Conservation (phyloP, 2,329 filamentous ascomycete genomes). For the Pseudogymnoascus sp. region DNA sequence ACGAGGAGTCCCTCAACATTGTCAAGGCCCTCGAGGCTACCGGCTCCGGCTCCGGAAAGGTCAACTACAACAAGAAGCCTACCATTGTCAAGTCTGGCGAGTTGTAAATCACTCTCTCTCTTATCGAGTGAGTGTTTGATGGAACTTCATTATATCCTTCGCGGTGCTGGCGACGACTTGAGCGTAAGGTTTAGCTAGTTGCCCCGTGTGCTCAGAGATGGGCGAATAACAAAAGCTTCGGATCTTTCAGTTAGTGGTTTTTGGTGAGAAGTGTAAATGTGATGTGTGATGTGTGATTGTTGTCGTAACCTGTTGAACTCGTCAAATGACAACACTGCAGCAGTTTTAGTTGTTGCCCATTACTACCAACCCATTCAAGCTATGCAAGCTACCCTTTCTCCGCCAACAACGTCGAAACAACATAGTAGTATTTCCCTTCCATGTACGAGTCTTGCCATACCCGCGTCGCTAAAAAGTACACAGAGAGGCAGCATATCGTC, state of each 20-base stretch:
- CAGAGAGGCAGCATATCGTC: background rate
- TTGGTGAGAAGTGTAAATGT: too few species aligned
- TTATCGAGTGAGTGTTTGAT: background rate
- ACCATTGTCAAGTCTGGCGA: constrained; percentile 48
- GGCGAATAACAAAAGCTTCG: background rate
- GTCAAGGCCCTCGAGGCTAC: constrained; percentile 55
- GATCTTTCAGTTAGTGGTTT: background rate
- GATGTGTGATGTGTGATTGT: background rate
- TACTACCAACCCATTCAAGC: background rate
- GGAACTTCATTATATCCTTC: background rate
- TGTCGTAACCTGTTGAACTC: background rate
- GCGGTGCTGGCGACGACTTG: background rate
- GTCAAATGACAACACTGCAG: too few species aligned
- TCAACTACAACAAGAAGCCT: constrained; percentile 48
- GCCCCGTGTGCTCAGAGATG: background rate
- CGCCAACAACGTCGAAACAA: background rate
- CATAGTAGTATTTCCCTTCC: background rate
- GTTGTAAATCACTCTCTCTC: constrained; percentile 30
- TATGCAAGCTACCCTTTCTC: background rate
- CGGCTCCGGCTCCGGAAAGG: constrained; percentile 44
- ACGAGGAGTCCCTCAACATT: constrained; percentile 36
- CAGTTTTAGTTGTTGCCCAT: too few species aligned
- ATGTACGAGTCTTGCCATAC: background rate
- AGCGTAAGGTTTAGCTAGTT: background rate
- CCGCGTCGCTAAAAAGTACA: too few species aligned